Conservation (phyloP, 352 stramenopile genomes). For the Blastocystis sp. region DNA sequence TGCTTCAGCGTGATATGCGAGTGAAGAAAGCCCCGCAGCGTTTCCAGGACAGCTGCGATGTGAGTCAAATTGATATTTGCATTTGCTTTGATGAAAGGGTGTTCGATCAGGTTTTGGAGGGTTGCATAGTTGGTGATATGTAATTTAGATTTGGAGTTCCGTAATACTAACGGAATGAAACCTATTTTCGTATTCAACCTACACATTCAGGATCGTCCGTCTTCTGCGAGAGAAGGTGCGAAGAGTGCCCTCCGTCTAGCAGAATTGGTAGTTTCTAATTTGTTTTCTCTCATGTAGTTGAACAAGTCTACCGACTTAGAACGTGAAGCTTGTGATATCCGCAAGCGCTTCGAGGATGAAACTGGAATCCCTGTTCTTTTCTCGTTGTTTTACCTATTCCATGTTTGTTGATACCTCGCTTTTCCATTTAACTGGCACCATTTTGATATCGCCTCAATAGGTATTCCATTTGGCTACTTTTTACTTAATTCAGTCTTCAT, state of each 20-base stretch:
- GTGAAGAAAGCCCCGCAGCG: slow-evolving; percentile 45
- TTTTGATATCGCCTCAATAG: neutral
- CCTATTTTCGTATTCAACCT: slow-evolving; percentile 46
- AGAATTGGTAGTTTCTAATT: neutral
- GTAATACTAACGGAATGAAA: neutral
- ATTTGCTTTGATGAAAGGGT: slow-evolving; percentile 52
- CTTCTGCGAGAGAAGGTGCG: slow-evolving; percentile 8
- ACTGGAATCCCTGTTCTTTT: slow-evolving; percentile 21
- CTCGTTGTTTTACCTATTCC: slow-evolving; percentile 3
- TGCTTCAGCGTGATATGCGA: slow-evolving; percentile 22
- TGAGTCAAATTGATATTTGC: slow-evolving; percentile 47
- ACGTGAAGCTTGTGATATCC: neutral
- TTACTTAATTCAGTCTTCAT: neutral
- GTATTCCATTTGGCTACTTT: neutral
- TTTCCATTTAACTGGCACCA: neutral
- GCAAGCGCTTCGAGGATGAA: slow-evolving; percentile 25
- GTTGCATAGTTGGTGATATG: neutral
- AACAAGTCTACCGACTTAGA: slow-evolving; percentile 22
- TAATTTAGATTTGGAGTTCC: slow-evolving; percentile 41
- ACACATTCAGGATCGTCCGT: slow-evolving; percentile 20
- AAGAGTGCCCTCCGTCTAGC: slow-evolving; percentile 6
- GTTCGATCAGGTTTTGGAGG: slow-evolving; percentile 30
- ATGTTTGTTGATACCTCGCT: neutral
- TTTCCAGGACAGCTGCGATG: slow-evolving; percentile 21
- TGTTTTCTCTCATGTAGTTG: neutral